Evolutionary conservation across 495 filamentous ascomycete genomes (phyloP).

Genomic region (Durotheca rogersii): DNA sequence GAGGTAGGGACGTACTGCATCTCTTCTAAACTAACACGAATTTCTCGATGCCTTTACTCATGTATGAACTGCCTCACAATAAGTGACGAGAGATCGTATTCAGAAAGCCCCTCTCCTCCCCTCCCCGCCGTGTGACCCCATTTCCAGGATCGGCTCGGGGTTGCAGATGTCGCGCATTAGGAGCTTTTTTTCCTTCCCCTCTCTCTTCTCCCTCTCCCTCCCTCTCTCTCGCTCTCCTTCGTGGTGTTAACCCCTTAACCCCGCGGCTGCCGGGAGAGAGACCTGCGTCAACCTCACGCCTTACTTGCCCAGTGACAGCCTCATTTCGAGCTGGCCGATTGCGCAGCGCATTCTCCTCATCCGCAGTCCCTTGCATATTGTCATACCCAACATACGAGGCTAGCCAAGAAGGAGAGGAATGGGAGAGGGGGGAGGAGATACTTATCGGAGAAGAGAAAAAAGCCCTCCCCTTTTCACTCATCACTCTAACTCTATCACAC

Average conservation of each 20-base stretch:
- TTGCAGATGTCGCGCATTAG: slow-evolving; percentile 31
- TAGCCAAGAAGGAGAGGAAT: slow-evolving; percentile 24
- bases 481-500: no score
- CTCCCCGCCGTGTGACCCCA: slow-evolving; percentile 26
- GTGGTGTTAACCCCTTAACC: no score
- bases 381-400: slow-evolving; percentile 37
- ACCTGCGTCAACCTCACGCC: slow-evolving; percentile 5
- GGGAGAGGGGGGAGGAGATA: slow-evolving; percentile 18
- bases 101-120: slow-evolving; percentile 3
- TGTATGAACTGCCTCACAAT: slow-evolving; percentile 32
- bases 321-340: slow-evolving; percentile 27
- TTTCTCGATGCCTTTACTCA: slow-evolving; percentile 1
- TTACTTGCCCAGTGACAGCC: slow-evolving; percentile 19
- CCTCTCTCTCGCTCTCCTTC: no score
- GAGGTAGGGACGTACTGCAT: slow-evolving; percentile 10
- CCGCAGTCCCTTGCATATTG: slow-evolving; percentile 38
- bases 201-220: slow-evolving; percentile 3
- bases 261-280: neutral
- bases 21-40: slow-evolving; percentile 12
- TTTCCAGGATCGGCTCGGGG: slow-evolving; percentile 23
- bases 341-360: slow-evolving; percentile 29
- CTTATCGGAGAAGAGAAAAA: slow-evolving; percentile 30
- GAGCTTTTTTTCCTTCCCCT: slow-evolving; percentile 21
- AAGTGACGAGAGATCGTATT: slow-evolving; percentile 26
- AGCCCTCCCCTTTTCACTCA: neutral